A percentile compares a stretch with the other conserved stretches of the same genome.
phyloP scores from a whole-genome alignment of 345 rosid species.

The Ailanthus altissimus region DNA sequence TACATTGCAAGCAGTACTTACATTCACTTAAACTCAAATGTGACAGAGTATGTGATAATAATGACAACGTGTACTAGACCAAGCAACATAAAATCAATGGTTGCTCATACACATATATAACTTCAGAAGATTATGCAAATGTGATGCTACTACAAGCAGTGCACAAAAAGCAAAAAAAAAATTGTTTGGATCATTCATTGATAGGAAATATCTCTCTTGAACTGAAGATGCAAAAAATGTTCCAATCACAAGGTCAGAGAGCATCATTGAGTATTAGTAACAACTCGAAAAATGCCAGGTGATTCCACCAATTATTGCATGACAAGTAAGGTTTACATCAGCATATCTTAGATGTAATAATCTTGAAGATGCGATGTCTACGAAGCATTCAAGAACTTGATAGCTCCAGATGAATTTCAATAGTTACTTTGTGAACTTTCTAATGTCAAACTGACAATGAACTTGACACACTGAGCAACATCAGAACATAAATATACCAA shows the following conservation, averaged over 20 bases:
- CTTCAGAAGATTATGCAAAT: not conserved
- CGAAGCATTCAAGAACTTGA: not conserved
- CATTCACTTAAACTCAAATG: constrained; percentile 23
- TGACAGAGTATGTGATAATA: constrained; percentile 10
- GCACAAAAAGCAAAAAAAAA: not conserved
- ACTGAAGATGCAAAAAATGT: not conserved
- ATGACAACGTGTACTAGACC: not conserved
- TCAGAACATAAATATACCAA: not conserved
- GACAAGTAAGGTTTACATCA: not conserved
- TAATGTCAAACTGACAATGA: not conserved
- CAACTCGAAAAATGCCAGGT: not conserved
- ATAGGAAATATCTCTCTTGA: not conserved
- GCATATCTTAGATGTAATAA: not conserved
- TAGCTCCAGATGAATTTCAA: not conserved
- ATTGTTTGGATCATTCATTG: not conserved
- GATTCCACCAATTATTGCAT: not conserved
- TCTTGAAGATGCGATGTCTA: not conserved
- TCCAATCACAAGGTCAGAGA: not conserved
- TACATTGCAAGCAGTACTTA: constrained; percentile 39
- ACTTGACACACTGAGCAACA: not conserved
- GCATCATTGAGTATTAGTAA: not conserved
- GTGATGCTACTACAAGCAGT: constrained; percentile 13
- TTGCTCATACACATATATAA: not conserved
- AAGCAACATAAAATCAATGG: constrained; percentile 10
- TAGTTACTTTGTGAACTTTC: not conserved